Conservation (phyloP, 2,329 filamentous ascomycete genomes). For the Xylariaceae sp. region DNA sequence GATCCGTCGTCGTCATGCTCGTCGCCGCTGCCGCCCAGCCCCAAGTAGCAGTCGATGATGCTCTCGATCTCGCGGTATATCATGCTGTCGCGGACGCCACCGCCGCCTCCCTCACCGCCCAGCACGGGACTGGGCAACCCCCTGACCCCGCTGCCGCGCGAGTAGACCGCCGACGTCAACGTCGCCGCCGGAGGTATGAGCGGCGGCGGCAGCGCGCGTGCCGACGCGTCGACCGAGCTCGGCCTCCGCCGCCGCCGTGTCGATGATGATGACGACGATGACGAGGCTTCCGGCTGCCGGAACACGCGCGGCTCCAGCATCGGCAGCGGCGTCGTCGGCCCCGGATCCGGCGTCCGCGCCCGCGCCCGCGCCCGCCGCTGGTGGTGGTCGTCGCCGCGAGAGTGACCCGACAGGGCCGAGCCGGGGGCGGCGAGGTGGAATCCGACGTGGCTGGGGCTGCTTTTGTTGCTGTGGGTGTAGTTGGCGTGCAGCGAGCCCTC, state of each 20-base stretch:
- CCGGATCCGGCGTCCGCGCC: not conserved
- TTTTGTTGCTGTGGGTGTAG: not conserved
- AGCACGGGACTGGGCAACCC: too few species aligned
- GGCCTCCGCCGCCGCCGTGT: too few species aligned
- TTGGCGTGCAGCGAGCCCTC: not conserved
- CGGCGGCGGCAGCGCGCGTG: too few species aligned
- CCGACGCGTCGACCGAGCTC: too few species aligned
- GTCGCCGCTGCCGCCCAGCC: not conserved
- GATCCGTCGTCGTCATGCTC: slow-evolving; percentile 1
- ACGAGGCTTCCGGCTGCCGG: not conserved
- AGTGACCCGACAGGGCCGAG: not conserved
- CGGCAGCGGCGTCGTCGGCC: not conserved
- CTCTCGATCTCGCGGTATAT: slow-evolving; percentile 17
- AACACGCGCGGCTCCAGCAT: not conserved
- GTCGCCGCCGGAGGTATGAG: too few species aligned
- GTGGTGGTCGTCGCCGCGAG: too few species aligned
- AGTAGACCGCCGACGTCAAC: too few species aligned
- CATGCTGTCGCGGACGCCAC: slow-evolving; percentile 7
- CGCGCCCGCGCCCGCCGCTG: too few species aligned
- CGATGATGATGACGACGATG: not conserved
- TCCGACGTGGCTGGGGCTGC: slow-evolving; percentile 7
- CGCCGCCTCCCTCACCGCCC: not conserved
- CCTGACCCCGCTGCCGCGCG: too few species aligned
- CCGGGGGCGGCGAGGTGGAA: slow-evolving; percentile 11
- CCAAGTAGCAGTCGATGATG: slow-evolving; percentile 20